Evolutionary conservation across 2,329 filamentous ascomycete genomes (phyloP).

Genomic region (Fusarium acutatum): DNA sequence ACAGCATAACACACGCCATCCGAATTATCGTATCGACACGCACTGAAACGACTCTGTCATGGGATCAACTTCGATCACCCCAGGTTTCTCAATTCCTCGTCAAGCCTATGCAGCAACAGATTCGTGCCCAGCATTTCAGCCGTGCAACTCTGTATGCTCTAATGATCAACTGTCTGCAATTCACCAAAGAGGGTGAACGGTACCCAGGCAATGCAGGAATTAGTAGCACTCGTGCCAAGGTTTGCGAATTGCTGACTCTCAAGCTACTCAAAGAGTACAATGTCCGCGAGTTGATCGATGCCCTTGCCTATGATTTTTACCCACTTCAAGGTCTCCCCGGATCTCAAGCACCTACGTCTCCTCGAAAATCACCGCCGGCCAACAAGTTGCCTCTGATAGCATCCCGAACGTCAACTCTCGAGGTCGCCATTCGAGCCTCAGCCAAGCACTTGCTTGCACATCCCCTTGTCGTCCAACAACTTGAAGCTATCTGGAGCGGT

Average conservation of each 20-base stretch:
- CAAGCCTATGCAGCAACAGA: constrained; percentile 93
- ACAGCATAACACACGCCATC: constrained; percentile 89
- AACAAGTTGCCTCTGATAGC: constrained; percentile 62
- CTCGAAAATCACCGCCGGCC: constrained; percentile 47
- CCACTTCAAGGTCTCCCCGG: constrained; percentile 82
- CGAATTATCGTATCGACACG: constrained; percentile 83
- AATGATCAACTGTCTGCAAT: constrained; percentile 93
- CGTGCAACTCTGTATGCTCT: constrained; percentile 88
- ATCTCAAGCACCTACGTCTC: constrained; percentile 46
- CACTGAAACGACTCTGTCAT: constrained; percentile 91
- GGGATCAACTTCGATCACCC: constrained; percentile 95
- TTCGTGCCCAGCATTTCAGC: constrained; percentile 83
- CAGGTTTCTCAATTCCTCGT: constrained; percentile 95
- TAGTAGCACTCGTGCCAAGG: constrained; percentile 83
- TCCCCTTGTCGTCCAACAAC: constrained; percentile 88
- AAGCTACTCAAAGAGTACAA: constrained; percentile 89
- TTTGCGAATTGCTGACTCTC: constrained; percentile 90
- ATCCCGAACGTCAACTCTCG: constrained; percentile 86
- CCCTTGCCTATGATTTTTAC: constrained; percentile 93
- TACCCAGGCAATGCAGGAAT: constrained; percentile 86
- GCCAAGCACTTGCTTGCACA: constrained; percentile 93
- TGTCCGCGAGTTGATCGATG: constrained; percentile 90
- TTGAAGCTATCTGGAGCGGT: constrained; percentile 98
- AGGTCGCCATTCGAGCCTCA: constrained; percentile 91
- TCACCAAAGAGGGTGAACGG: constrained; percentile 83